phyloP scores from a whole-genome alignment of 441 rosid species.

The Codiaeum variegatum region DNA sequence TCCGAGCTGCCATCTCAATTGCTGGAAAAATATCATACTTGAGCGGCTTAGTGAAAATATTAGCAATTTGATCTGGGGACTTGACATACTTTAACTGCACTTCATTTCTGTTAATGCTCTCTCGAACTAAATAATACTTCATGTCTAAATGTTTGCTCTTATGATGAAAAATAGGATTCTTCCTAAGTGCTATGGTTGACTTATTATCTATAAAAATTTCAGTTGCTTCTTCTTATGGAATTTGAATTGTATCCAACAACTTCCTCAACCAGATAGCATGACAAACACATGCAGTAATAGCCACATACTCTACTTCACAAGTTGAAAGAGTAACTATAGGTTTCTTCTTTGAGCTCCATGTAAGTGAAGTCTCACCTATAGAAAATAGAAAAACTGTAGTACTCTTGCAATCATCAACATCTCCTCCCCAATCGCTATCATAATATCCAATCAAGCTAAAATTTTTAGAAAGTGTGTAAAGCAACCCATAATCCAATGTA shows the following conservation, averaged over 20 bases:
- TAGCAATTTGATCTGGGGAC: not conserved
- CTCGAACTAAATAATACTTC: not conserved
- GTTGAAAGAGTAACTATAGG: not conserved
- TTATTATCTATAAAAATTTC: slow-evolving; percentile 1
- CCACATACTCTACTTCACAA: not conserved
- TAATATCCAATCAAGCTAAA: not conserved
- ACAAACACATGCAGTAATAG: not conserved
- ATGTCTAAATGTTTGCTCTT: not conserved
- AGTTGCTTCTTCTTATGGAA: not conserved
- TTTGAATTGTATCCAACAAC: not conserved
- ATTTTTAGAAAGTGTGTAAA: not conserved
- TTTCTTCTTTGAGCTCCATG: slow-evolving; percentile 11
- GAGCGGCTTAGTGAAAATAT: slow-evolving; percentile 1
- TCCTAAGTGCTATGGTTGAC: not conserved
- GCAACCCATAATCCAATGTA: not conserved
- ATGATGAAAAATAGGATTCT: not conserved
- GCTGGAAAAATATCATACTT: not conserved
- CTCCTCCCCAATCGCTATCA: slow-evolving; percentile 12
- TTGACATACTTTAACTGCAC: not conserved
- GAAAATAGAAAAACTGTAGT: not conserved
- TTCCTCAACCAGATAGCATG: not conserved
- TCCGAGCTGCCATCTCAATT: too few species aligned
- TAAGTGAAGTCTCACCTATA: not conserved
- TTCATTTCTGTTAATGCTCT: not conserved
- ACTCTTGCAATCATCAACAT: slow-evolving; percentile 7